Conservation (phyloP, 2,329 filamentous ascomycete genomes). For the Neonectria coccinea region DNA sequence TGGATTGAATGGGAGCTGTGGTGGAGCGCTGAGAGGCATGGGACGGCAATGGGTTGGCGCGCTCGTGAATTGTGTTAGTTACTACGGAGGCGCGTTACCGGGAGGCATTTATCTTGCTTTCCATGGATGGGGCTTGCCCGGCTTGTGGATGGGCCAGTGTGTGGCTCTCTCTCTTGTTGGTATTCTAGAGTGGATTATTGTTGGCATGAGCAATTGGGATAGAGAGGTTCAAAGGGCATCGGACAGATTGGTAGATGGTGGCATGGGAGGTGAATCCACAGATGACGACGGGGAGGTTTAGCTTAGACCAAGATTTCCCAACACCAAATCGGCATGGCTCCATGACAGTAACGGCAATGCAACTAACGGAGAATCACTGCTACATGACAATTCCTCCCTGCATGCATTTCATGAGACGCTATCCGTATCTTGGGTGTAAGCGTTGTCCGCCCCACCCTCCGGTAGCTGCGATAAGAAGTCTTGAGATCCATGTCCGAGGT, state of each 20-base stretch:
- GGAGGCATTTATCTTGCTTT: slow-evolving; percentile 88
- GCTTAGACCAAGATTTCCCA: slow-evolving; percentile 13
- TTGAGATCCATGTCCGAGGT: slow-evolving; percentile 21
- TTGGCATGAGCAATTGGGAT: slow-evolving; percentile 82
- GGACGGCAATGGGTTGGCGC: slow-evolving; percentile 88
- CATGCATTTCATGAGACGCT: slow-evolving; percentile 12
- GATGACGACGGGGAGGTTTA: slow-evolving; percentile 20
- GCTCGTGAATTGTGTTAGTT: slow-evolving; percentile 82
- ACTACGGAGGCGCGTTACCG: slow-evolving; percentile 85
- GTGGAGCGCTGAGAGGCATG: slow-evolving; percentile 84
- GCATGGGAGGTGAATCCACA: slow-evolving; percentile 13
- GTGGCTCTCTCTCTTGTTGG: slow-evolving; percentile 86
- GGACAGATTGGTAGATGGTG: slow-evolving; percentile 41
- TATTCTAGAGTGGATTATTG: slow-evolving; percentile 80
- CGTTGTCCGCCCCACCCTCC: slow-evolving; percentile 13
- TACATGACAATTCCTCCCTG: background rate
- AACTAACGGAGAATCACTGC: slow-evolving; percentile 15
- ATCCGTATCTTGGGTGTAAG: slow-evolving; percentile 6
- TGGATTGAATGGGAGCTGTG: slow-evolving; percentile 86
- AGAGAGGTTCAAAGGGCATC: slow-evolving; percentile 43
- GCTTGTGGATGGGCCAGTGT: slow-evolving; percentile 87
- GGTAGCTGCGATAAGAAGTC: slow-evolving; percentile 19
- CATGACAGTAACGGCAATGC: slow-evolving; percentile 7
- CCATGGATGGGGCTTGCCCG: slow-evolving; percentile 83
- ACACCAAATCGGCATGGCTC: slow-evolving; percentile 4